A percentile compares a stretch with the other conserved stretches of the same genome.
Conservation (phyloP, 148 eudicot species). For the Talinum fruticosum region DNA sequence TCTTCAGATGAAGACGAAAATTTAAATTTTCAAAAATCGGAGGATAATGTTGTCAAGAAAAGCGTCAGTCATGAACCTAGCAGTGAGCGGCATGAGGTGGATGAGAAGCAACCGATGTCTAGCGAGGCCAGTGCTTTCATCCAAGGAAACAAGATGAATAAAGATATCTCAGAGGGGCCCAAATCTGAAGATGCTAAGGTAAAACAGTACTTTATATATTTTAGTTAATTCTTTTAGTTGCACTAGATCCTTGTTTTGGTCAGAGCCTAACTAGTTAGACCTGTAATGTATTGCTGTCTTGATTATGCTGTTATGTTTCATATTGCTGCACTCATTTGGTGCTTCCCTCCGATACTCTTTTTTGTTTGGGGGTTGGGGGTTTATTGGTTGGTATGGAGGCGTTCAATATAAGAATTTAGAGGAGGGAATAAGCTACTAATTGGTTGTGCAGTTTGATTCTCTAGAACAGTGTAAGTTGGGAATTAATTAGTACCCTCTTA, state of each 20-base stretch:
- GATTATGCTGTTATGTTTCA: conserved; percentile 10
- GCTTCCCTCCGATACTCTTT: not conserved
- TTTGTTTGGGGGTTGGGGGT: not conserved
- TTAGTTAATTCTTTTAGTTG: not conserved
- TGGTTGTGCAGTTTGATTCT: not conserved
- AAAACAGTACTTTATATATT: conserved; percentile 4
- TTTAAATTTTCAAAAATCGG: conserved; percentile 30
- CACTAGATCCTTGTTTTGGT: not conserved
- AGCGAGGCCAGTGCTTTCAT: conserved; percentile 27
- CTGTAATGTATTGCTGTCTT: conserved; percentile 15
- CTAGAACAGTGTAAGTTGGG: not conserved
- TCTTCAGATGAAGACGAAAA: conserved; percentile 36
- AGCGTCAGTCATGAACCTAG: conserved; percentile 28
- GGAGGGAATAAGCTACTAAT: not conserved
- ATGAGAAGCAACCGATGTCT: conserved; percentile 30
- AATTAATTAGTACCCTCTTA: too few relatives aligned
- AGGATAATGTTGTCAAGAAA: conserved; percentile 33
- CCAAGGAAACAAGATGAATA: conserved; percentile 30
- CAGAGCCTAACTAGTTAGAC: not conserved
- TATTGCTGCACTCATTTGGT: not conserved
- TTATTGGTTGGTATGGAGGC: not conserved
- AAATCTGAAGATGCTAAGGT: conserved; percentile 47
- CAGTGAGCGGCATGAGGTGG: conserved; percentile 35
- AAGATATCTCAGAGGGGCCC: conserved; percentile 27
- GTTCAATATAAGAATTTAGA: not conserved